Conservation (phyloP, 2,329 filamentous ascomycete genomes). For the Bipolaris sorokiniana region DNA sequence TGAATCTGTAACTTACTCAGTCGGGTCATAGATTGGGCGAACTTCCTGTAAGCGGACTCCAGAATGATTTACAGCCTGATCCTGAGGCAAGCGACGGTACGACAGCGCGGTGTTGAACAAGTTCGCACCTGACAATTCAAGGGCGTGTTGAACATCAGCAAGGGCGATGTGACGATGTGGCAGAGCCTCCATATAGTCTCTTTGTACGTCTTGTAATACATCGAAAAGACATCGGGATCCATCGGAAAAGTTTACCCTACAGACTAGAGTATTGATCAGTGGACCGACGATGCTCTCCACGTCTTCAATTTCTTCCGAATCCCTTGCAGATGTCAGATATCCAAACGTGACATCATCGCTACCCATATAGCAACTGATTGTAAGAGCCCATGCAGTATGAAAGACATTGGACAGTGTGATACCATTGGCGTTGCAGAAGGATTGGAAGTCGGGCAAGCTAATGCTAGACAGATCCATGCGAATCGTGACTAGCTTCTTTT, state of each 20-base stretch:
- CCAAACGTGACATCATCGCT: constrained; percentile 53
- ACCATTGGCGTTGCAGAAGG: constrained; percentile 52
- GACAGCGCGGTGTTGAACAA: constrained; percentile 59
- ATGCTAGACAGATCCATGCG: constrained; percentile 38
- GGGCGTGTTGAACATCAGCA: constrained; percentile 55
- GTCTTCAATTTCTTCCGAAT: constrained; percentile 47
- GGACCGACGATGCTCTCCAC: constrained; percentile 55
- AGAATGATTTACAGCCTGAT: constrained; percentile 26
- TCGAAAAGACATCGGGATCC: constrained; percentile 44
- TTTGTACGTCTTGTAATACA: constrained; percentile 52
- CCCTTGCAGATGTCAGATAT: constrained; percentile 52
- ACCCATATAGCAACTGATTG: constrained; percentile 48
- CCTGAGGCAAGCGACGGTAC: constrained; percentile 52
- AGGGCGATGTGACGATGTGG: constrained; percentile 53
- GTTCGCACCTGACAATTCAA: constrained; percentile 41
- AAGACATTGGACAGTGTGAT: constrained; percentile 58
- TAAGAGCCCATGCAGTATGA: constrained; percentile 51
- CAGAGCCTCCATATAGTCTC: constrained; percentile 55
- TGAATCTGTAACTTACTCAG: constrained; percentile 39
- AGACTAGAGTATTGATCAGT: constrained; percentile 56
- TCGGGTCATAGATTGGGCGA: constrained; percentile 52
- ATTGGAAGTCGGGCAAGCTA: constrained; percentile 35
- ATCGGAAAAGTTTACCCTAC: constrained; percentile 49
- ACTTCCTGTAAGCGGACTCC: constrained; percentile 49
- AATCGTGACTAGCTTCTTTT: constrained; percentile 36